Evolutionary conservation across 2,329 filamentous ascomycete species (phyloP).

Genomic region (Claviceps capensis): DNA sequence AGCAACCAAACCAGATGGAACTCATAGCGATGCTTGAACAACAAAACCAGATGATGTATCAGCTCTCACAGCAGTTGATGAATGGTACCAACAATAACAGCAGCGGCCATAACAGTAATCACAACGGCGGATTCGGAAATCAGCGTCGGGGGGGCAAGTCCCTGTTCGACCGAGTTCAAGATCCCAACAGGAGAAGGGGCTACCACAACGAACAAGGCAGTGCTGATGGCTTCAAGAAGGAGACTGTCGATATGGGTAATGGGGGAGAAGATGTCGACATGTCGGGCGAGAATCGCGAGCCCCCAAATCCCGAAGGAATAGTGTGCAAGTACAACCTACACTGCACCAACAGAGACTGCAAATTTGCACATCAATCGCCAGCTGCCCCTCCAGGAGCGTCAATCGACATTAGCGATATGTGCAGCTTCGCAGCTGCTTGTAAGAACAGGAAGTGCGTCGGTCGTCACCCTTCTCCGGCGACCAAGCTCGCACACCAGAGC

Average conservation of each 20-base stretch:
- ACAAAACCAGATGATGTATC: conserved; percentile 74
- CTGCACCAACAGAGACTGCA: conserved; percentile 82
- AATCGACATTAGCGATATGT: conserved; percentile 68
- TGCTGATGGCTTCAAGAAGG: conserved; percentile 20
- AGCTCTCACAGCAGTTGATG: conserved; percentile 51
- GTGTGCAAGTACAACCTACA: conserved; percentile 82
- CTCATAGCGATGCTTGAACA: conserved; percentile 73
- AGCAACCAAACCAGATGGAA: conserved; percentile 36
- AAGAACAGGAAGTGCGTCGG: conserved; percentile 91
- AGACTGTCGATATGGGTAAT: conserved; percentile 11
- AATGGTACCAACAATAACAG: conserved; percentile 34
- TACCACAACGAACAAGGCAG: conserved; percentile 26
- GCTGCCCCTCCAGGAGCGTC: conserved; percentile 65
- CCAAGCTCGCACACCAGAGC: conserved; percentile 62
- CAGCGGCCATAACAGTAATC: conserved; percentile 10
- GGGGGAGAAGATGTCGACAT: conserved; percentile 52
- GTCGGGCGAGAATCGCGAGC: conserved; percentile 37
- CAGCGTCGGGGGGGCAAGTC: conserved; percentile 37
- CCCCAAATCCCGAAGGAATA: conserved; percentile 45
- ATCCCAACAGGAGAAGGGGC: conserved; percentile 27
- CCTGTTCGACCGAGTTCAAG: conserved; percentile 62
- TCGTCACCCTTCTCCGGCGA: conserved; percentile 82
- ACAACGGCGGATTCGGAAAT: conserved; percentile 12
- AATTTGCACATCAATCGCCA: conserved; percentile 88
- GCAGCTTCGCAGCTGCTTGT: conserved; percentile 79